phyloP scores from a whole-genome alignment of 352 stramenopile genomes.

The Phytophthora tentaculata region DNA sequence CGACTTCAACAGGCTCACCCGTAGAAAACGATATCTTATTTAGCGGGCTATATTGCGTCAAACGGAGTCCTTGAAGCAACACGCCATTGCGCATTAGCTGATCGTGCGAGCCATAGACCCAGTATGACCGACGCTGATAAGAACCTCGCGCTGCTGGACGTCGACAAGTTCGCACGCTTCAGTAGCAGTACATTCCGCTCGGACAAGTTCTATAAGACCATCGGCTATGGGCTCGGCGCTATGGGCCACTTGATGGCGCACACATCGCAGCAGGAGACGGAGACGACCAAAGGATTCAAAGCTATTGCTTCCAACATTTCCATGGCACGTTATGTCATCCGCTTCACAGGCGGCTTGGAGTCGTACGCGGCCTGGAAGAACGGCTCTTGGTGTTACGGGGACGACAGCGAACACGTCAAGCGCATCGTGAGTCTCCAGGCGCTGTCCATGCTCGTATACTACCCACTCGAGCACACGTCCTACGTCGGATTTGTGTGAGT shows the following conservation, averaged over 20 bases:
- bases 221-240: slow-evolving; percentile 72
- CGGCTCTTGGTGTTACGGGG: slow-evolving; percentile 76
- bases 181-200: slow-evolving; percentile 62
- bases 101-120: not conserved
- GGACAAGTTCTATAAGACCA: slow-evolving; percentile 88
- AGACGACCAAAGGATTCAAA: slow-evolving; percentile 61
- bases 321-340: slow-evolving; percentile 81
- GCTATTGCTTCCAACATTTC: slow-evolving; percentile 75
- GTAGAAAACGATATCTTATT: not conserved
- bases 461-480: slow-evolving; percentile 85
- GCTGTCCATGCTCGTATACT: slow-evolving; percentile 87
- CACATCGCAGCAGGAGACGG: slow-evolving; percentile 51
- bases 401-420: slow-evolving; percentile 70
- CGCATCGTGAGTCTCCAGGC: slow-evolving; percentile 69
- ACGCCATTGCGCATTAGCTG: slow-evolving; percentile 19
- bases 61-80: slow-evolving; percentile 24
- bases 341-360: slow-evolving; percentile 80
- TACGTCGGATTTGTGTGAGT: slow-evolving; percentile 86
- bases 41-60: slow-evolving; percentile 15
- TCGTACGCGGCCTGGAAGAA: slow-evolving; percentile 78
- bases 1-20: slow-evolving; percentile 2
- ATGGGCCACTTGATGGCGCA: slow-evolving; percentile 63
- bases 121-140: slow-evolving; percentile 30
- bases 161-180: slow-evolving; percentile 78
- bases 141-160: slow-evolving; percentile 43